Base-by-base conservation (phyloP, 192 early-diverging fungal genomes). In the Backusella tuberculispora region DNA sequence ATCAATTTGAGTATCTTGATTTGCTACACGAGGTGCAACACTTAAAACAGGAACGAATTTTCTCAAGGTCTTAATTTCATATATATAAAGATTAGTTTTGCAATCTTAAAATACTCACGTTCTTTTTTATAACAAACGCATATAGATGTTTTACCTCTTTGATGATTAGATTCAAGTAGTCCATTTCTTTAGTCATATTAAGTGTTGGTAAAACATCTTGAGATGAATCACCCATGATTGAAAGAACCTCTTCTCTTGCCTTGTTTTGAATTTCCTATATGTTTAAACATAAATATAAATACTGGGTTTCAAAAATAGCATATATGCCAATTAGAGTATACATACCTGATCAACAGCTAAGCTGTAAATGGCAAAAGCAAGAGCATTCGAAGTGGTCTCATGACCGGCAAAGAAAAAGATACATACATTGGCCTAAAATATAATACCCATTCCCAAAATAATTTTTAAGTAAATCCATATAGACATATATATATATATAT, bases 311-410 rank as follows among this genome's bases (percentile, higher is more conserved):
- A 43, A 45, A 44, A 34, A 74, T 48, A 34, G 29, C 29, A 34
- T 34, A 34, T 34, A 34, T 34, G 29, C 2, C 29, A 34, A 34
- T 34, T 34, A 34, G 29, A 34, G 29, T 34, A 34, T 34, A 44
- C 50, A 69, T 69, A 75, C 75, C 8, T 41, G 69, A 15, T 88
- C 74, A 44, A 69, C 75, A n/a, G 87, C 89, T 15, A 90, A 79
- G 65, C 83, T 78, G 53, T 81, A 82, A 45, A 88, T 76, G 34
- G 83, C 43, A 68, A 80, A 81, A 6, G 86, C 76, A 46, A 91
- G 82, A 56, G 87, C 80, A 66, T 83, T 85, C 29, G 88, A 85
- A 6, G 86, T 90, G 40, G 86, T 90, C 66, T 90, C 87, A 50
- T 88, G 83, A 60, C 87, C 64, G 17, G 64, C 38, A n/a, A 66